Conservation (phyloP, 2,329 filamentous ascomycete species). For the Exophiala oligosperma region DNA sequence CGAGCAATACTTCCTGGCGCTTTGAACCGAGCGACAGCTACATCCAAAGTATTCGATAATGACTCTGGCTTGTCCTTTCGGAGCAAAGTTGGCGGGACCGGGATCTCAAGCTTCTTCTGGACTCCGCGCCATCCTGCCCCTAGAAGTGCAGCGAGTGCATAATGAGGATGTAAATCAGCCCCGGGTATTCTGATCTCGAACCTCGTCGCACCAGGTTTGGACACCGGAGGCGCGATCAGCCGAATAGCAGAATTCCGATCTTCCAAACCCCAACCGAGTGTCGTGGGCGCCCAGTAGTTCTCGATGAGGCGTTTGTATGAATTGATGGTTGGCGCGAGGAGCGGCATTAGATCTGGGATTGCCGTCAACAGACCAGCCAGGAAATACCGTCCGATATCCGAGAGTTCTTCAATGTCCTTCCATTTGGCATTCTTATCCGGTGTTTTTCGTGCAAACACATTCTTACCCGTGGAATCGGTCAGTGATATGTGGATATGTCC, state of each 20-base stretch:
- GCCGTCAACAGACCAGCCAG: conserved; percentile 85
- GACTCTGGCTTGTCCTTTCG: conserved; percentile 76
- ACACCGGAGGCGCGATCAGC: conserved; percentile 81
- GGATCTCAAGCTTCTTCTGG: conserved; percentile 83
- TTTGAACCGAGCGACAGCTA: conserved; percentile 77
- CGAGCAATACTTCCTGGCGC: conserved; percentile 80
- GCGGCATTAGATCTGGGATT: conserved; percentile 89
- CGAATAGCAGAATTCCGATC: conserved; percentile 88
- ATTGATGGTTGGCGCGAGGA: conserved; percentile 91
- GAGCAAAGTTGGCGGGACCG: conserved; percentile 76
- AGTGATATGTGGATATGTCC: conserved; percentile 12
- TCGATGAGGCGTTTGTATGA: conserved; percentile 96
- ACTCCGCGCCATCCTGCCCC: conserved; percentile 86
- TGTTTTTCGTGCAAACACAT: conserved; percentile 73
- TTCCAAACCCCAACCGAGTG: conserved; percentile 92
- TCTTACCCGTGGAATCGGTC: conserved; percentile 60
- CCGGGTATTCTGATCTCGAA: conserved; percentile 91
- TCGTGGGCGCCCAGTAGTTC: conserved; percentile 98
- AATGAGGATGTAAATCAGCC: conserved; percentile 85
- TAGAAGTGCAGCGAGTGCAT: conserved; percentile 80
- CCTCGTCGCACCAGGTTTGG: conserved; percentile 78
- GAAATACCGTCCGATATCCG: conserved; percentile 86
- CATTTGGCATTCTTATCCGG: conserved; percentile 70
- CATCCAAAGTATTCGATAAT: conserved; percentile 78
- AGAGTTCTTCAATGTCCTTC: conserved; percentile 73